A percentile compares a stretch with the other conserved stretches of the same genome.
Conservation (phyloP, 164 flowering plant genomes). For the Chimonanthus salicifolius region DNA sequence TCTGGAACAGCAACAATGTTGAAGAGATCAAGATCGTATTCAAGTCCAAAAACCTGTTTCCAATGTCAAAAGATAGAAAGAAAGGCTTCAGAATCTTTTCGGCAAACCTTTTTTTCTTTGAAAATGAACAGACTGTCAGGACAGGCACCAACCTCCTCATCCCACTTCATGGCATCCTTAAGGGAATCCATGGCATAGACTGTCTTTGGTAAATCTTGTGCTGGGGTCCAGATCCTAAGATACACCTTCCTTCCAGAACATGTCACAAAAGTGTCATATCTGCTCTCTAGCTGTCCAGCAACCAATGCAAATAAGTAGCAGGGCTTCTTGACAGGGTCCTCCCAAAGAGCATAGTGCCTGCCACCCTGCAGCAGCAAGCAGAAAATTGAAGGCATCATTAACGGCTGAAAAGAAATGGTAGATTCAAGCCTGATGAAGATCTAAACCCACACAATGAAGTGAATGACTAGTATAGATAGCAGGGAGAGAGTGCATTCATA, state of each 20-base stretch:
- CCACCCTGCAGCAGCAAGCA: constrained; percentile 56
- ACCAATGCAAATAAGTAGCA: constrained; percentile 93
- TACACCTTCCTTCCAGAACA: constrained; percentile 78
- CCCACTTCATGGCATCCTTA: constrained; percentile 99
- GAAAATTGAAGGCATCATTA: background rate
- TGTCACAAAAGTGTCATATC: constrained; percentile 82
- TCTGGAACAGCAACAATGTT: constrained; percentile 97
- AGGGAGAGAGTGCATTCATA: too few relatives aligned
- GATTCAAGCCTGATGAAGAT: background rate
- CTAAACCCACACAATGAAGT: background rate
- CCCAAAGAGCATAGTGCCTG: constrained; percentile 87
- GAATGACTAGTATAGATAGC: too few relatives aligned
- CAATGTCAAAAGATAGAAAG: background rate
- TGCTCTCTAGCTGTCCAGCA: constrained; percentile 87
- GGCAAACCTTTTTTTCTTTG: background rate
- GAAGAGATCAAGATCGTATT: constrained; percentile 95
- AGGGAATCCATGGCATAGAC: constrained; percentile 97
- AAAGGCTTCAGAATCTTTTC: constrained; percentile 11
- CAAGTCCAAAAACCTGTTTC: constrained; percentile 76
- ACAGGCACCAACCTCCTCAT: constrained; percentile 73
- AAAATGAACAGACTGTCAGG: background rate
- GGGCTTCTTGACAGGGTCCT: constrained; percentile 95
- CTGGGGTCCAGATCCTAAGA: constrained; percentile 87
- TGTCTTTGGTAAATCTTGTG: constrained; percentile 85
- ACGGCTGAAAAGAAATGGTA: background rate